Percentiles rank a stretch among this genome's conserved stretches.
phyloP scores from a whole-genome alignment of 768 basidiomycete genomes.

The Sporobolomyces pararoseus region DNA sequence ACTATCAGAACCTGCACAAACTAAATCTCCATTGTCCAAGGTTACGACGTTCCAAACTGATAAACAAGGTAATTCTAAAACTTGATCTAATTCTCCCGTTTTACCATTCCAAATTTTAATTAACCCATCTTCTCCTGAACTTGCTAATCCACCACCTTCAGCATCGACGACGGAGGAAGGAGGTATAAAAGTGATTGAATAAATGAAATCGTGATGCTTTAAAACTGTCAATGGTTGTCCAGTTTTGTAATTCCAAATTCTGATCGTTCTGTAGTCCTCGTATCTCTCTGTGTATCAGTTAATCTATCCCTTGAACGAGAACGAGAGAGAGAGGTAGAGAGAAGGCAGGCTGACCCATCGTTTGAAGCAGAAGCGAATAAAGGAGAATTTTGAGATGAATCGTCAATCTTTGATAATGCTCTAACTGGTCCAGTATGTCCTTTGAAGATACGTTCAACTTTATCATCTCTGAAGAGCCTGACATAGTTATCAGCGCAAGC shows the following conservation, averaged over 20 bases:
- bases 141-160: constrained; percentile 66
- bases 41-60: constrained; percentile 90
- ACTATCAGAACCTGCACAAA: constrained; percentile 83
- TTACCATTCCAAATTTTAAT: constrained; percentile 84
- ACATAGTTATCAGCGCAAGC: constrained; percentile 93
- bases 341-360: constrained; percentile 63
- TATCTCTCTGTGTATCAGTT: too few relatives aligned
- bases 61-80: constrained; percentile 84
- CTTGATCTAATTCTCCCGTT: constrained; percentile 72
- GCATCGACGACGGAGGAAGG: too few relatives aligned
- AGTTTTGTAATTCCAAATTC: constrained; percentile 65
- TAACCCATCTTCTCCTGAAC: constrained; percentile 87
- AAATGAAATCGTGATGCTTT: constrained; percentile 94
- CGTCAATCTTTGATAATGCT: constrained; percentile 70
- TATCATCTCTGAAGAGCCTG: constrained; percentile 57
- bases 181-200: constrained; percentile 63
- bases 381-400: constrained; percentile 45
- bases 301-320: too few relatives aligned
- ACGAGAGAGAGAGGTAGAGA: not conserved
- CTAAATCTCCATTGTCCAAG: constrained; percentile 77
- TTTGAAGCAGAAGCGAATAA: constrained; percentile 95
- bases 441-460: constrained; percentile 63
- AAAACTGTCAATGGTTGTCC: constrained; percentile 63
- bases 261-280: constrained; percentile 83
- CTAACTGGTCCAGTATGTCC: constrained; percentile 87